phyloP scores from a whole-genome alignment of 345 rosid genomes.

The Gossypioides kirkii region DNA sequence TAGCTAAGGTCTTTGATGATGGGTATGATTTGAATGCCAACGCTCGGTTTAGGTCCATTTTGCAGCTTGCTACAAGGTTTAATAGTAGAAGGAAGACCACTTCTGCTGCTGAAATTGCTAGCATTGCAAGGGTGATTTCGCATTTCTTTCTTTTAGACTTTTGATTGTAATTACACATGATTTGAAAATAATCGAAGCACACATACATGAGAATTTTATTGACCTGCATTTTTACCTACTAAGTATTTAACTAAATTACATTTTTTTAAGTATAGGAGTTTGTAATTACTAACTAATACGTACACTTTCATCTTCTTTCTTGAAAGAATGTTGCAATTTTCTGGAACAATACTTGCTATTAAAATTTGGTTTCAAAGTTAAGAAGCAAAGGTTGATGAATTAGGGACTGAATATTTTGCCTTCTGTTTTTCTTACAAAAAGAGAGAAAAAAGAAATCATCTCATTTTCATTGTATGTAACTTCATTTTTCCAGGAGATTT shows the following conservation, averaged over 20 bases:
- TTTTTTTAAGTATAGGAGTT: too few species aligned
- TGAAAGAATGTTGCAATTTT: not conserved
- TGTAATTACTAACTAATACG: too few species aligned
- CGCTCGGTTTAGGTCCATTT: conserved; percentile 14
- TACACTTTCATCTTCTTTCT: not conserved
- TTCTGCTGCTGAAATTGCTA: conserved; percentile 35
- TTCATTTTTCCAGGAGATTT: conserved; percentile 41
- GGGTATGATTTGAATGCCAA: conserved; percentile 13
- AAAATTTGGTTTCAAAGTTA: conserved; percentile 4
- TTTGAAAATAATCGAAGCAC: too few species aligned
- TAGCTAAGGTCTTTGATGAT: conserved; percentile 28
- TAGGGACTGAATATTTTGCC: not conserved
- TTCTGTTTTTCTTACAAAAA: not conserved
- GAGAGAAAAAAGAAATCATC: not conserved
- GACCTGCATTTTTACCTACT: too few species aligned
- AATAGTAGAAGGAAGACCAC: conserved; percentile 33
- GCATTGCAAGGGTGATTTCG: conserved; percentile 21
- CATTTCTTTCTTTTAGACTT: not conserved
- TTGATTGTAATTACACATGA: not conserved
- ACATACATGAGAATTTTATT: too few species aligned
- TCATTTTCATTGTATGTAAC: not conserved
- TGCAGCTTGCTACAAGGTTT: conserved; percentile 8
- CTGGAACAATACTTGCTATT: not conserved
- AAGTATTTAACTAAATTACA: too few species aligned
- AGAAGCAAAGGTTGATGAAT: not conserved